phyloP scores from a whole-genome alignment of 345 rosid species.

The Dipteronia dyeriana region DNA sequence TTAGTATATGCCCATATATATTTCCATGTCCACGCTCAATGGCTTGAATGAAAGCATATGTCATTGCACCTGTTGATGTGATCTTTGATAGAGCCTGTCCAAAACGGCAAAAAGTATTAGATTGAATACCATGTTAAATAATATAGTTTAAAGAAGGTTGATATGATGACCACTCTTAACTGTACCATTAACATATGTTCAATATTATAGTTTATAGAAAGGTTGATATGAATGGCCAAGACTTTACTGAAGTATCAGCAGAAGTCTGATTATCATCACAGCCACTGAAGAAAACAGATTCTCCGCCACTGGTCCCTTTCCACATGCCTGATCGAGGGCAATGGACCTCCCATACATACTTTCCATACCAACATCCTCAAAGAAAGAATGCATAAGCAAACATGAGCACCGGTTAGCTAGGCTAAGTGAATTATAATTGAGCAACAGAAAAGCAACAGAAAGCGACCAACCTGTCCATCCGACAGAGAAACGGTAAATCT shows the following conservation, averaged over 20 bases:
- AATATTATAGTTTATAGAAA: neutral
- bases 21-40: slow-evolving; percentile 66
- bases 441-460: neutral
- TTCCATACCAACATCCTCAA: slow-evolving; percentile 48
- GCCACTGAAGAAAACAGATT: slow-evolving; percentile 84
- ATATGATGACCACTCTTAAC: neutral
- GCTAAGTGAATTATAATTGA: neutral
- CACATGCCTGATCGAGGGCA: slow-evolving; percentile 71
- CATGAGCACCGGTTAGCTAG: neutral
- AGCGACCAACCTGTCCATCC: slow-evolving; percentile 71
- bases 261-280: slow-evolving; percentile 87
- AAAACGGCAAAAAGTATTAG: slow-evolving; percentile 11
- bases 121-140: neutral
- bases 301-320: slow-evolving; percentile 96
- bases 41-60: slow-evolving; percentile 86
- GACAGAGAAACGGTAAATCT: slow-evolving; percentile 80
- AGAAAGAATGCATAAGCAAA: slow-evolving; percentile 5
- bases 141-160: neutral
- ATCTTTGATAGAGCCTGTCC: slow-evolving; percentile 68
- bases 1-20: slow-evolving; percentile 70
- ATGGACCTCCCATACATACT: slow-evolving; percentile 78
- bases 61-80: slow-evolving; percentile 93
- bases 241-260: slow-evolving; percentile 74
- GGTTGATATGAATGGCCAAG: neutral
- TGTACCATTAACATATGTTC: neutral